A percentile compares a stretch with the other conserved stretches of the same genome.
These are phyloP conservation scores for Saccharomycopsis malanga DNA, from an alignment of 805 yeast genomes.

Conservation along the genomic window DNA sequence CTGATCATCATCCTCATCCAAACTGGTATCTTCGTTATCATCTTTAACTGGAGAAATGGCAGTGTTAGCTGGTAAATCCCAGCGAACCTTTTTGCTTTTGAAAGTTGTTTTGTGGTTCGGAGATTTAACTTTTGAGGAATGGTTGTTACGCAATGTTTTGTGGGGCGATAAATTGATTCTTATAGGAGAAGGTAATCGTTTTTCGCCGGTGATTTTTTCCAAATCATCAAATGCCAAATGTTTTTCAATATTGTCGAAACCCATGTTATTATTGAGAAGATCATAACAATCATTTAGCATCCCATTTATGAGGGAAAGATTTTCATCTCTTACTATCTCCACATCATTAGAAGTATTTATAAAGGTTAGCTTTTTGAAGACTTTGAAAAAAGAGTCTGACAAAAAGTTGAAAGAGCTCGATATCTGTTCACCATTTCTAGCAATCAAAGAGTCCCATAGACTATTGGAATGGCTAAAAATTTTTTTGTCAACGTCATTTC, in stretches of 20 bases:
- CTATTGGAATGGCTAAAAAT: constrained; percentile 42
- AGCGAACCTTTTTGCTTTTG: constrained; percentile 39
- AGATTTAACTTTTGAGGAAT: constrained; percentile 13
- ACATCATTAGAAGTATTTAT: constrained; percentile 19
- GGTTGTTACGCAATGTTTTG: constrained; percentile 20
- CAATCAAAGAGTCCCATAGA: constrained; percentile 7
- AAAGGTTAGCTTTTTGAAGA: constrained; percentile 22
- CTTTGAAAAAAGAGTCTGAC: constrained; percentile 21
- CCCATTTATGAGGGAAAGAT: constrained; percentile 15
- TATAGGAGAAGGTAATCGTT: constrained; percentile 5
- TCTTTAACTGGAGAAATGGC: not conserved
- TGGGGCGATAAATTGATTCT: constrained; percentile 24
- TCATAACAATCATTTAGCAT: constrained; percentile 18
- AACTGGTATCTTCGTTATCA: constrained; percentile 7
- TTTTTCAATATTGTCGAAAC: not conserved
- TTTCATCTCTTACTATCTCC: constrained; percentile 17
- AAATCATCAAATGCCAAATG: constrained; percentile 20
- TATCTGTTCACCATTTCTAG: constrained; percentile 35
- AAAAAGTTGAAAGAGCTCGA: constrained; percentile 34
- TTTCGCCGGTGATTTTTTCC: constrained; percentile 11
- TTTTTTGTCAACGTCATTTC: constrained; percentile 45
- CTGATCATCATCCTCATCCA: constrained; percentile 6
- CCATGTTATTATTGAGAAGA: constrained; percentile 4
- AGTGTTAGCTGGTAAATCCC: constrained; percentile 33
- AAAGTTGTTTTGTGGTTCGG: constrained; percentile 10